Conservation (phyloP, 2,329 filamentous ascomycete species). For the Stachybotrys echinatus region DNA sequence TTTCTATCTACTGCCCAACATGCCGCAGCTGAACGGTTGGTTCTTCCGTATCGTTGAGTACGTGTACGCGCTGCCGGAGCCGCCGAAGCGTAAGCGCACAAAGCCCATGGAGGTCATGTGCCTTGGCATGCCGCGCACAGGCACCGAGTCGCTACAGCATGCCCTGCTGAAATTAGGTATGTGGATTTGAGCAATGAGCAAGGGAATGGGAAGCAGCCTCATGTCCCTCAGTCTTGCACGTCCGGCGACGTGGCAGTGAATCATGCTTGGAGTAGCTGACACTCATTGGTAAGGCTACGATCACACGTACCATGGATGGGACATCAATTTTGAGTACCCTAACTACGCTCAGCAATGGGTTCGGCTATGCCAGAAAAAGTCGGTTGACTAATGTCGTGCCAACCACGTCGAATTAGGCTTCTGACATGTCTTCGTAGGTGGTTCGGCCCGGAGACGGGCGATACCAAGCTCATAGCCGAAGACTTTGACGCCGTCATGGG, state of each 20-base stretch:
- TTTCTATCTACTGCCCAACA: neutral
- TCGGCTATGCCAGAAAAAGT: constrained; percentile 18
- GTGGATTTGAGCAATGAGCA: too few relatives aligned
- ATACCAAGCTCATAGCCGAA: constrained; percentile 9
- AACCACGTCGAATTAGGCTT: too few relatives aligned
- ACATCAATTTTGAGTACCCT: constrained; percentile 21
- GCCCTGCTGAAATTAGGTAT: constrained; percentile 18
- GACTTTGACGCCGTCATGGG: constrained; percentile 23
- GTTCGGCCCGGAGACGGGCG: constrained; percentile 10
- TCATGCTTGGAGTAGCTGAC: neutral
- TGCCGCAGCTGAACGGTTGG: constrained; percentile 1
- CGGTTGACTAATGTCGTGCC: neutral
- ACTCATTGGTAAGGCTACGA: constrained; percentile 16
- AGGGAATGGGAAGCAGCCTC: too few relatives aligned
- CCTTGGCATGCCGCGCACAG: constrained; percentile 25
- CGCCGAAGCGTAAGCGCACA: constrained; percentile 15
- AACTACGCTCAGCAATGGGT: constrained; percentile 13
- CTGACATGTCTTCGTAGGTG: constrained; percentile 3
- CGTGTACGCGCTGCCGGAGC: constrained; percentile 9
- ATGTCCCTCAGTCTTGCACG: constrained; percentile 25
- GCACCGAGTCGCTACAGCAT: constrained; percentile 27
- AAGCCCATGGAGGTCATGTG: constrained; percentile 28
- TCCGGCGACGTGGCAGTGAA: constrained; percentile 7
- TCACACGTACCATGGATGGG: constrained; percentile 27
- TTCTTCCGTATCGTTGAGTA: constrained; percentile 1